These are phyloP conservation scores for Stagonosporopsis vannaccii DNA, from an alignment of 2,329 filamentous ascomycete genomes.

Conservation along the genomic window DNA sequence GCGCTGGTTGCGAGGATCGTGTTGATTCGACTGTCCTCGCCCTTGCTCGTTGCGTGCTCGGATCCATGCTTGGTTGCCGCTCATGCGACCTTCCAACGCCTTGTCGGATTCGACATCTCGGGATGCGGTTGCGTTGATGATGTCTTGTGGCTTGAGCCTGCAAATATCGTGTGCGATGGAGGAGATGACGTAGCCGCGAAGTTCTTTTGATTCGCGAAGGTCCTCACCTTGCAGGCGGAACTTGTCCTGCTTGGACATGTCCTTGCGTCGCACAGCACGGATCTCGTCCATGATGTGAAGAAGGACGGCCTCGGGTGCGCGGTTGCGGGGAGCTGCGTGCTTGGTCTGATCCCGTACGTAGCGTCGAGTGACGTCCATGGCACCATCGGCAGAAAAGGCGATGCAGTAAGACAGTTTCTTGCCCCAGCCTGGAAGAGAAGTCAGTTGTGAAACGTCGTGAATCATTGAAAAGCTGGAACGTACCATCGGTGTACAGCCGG, in stretches of 20 bases:
- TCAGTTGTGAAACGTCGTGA: slow-evolving; percentile 13
- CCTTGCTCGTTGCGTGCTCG: slow-evolving; percentile 47
- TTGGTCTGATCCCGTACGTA: slow-evolving; percentile 74
- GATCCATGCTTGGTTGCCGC: slow-evolving; percentile 50
- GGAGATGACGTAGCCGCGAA: slow-evolving; percentile 75
- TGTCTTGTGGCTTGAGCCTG: slow-evolving; percentile 65
- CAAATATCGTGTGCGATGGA: slow-evolving; percentile 77
- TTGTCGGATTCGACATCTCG: slow-evolving; percentile 56
- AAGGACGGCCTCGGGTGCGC: slow-evolving; percentile 87
- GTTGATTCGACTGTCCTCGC: slow-evolving; percentile 45
- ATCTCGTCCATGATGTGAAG: slow-evolving; percentile 94
- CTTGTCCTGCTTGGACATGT: slow-evolving; percentile 85
- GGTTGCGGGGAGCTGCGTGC: slow-evolving; percentile 75
- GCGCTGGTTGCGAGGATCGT: slow-evolving; percentile 49
- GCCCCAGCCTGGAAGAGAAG: slow-evolving; percentile 71
- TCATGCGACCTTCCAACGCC: slow-evolving; percentile 55
- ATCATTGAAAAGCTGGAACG: slow-evolving; percentile 32
- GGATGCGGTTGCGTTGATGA: slow-evolving; percentile 36
- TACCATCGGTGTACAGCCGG: slow-evolving; percentile 85
- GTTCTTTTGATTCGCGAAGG: slow-evolving; percentile 75
- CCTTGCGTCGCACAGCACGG: slow-evolving; percentile 79
- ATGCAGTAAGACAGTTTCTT: slow-evolving; percentile 98
- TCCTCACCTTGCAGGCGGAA: slow-evolving; percentile 84
- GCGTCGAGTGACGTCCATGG: slow-evolving; percentile 71
- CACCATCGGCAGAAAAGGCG: slow-evolving; percentile 90